A percentile compares a stretch with the other conserved stretches of the same genome.
Conservation (phyloP, 441 rosid genomes). For the Adansonia madagascariensis region DNA sequence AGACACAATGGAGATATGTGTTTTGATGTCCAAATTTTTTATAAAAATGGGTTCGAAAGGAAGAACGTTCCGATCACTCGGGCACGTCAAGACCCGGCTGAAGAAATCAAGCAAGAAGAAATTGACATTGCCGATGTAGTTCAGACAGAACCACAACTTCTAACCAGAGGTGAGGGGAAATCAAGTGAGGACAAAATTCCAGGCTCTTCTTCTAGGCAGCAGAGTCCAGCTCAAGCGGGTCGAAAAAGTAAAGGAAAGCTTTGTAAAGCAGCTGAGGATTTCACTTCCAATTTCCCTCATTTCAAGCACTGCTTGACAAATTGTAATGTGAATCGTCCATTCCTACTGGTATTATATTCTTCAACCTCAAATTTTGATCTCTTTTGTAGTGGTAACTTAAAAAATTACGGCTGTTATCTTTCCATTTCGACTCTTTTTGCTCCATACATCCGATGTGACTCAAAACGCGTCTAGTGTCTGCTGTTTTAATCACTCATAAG, state of each 20-base stretch:
- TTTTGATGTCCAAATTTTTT: slow-evolving; percentile 27
- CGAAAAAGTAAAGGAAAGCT: not conserved
- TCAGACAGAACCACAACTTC: not conserved
- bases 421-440: too few species aligned
- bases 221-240: not conserved
- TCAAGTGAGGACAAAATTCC: not conserved
- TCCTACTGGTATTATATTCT: not conserved
- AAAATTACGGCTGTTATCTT: too few species aligned
- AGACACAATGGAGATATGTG: slow-evolving; percentile 22
- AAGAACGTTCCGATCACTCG: not conserved
- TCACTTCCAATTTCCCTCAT: slow-evolving; percentile 12
- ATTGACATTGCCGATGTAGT: not conserved
- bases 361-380: too few species aligned
- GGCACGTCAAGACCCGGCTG: not conserved
- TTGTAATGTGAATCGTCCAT: not conserved
- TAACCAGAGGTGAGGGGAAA: not conserved
- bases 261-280: not conserved
- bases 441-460: too few species aligned
- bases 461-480: too few species aligned
- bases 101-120: slow-evolving; percentile 4
- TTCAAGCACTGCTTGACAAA: slow-evolving; percentile 1
- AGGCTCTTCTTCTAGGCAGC: not conserved
- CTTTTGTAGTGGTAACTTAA: too few species aligned
- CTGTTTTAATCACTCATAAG: too few species aligned
- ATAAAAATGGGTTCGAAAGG: slow-evolving; percentile 18